Evolutionary conservation across 495 filamentous ascomycete species (phyloP).

Genomic region (Penicillium goetzii): DNA sequence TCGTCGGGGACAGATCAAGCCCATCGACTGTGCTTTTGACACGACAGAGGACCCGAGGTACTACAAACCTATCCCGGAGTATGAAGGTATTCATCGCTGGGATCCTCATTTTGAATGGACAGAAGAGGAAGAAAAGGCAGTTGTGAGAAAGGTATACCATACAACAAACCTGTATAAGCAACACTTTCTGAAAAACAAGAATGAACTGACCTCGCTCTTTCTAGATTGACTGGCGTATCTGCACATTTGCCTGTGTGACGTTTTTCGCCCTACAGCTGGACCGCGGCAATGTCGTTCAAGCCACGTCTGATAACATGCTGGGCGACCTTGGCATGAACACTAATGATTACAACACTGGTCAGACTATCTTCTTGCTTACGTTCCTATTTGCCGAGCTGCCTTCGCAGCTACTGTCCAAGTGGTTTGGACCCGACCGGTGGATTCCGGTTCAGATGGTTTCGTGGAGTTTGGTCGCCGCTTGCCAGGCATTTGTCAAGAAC

Average conservation of each 20-base stretch:
- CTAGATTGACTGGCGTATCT: slow-evolving; percentile 60
- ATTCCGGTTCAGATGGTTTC: slow-evolving; percentile 80
- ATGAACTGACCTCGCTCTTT: background rate
- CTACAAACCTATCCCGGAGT: slow-evolving; percentile 63
- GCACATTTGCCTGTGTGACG: slow-evolving; percentile 70
- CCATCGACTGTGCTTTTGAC: slow-evolving; percentile 41
- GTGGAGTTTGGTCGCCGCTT: slow-evolving; percentile 73
- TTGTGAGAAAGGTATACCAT: slow-evolving; percentile 64
- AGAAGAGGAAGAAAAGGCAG: slow-evolving; percentile 65
- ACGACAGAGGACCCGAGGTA: slow-evolving; percentile 45
- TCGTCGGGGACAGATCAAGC: slow-evolving; percentile 22
- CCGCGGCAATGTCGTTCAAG: slow-evolving; percentile 73
- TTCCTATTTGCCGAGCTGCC: slow-evolving; percentile 74
- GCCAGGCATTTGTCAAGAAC: slow-evolving; percentile 67
- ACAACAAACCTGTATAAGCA: background rate
- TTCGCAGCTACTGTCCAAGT: slow-evolving; percentile 73
- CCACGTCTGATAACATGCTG: slow-evolving; percentile 72
- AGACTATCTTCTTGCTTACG: slow-evolving; percentile 69
- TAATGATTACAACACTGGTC: slow-evolving; percentile 78
- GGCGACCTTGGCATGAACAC: slow-evolving; percentile 62
- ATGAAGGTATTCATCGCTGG: slow-evolving; percentile 75
- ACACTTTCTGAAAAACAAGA: background rate
- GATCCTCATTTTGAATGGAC: slow-evolving; percentile 75
- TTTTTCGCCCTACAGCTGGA: slow-evolving; percentile 86
- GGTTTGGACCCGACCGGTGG: slow-evolving; percentile 80